Evolutionary conservation across 306 rosid genomes (phyloP).

Genomic region (Acacia crassicarpa): DNA sequence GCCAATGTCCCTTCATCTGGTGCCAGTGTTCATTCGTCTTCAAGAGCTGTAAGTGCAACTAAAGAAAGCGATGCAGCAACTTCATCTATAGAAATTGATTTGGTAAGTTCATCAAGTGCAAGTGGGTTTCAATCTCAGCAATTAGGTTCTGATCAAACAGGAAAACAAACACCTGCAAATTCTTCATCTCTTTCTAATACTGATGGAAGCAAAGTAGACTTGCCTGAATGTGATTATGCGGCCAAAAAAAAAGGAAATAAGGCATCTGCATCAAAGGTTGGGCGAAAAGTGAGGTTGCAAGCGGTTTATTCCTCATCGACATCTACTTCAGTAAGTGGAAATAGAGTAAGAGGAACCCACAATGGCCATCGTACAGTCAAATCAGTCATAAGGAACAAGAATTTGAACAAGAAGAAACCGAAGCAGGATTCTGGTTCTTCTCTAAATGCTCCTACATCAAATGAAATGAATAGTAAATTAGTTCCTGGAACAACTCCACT

Average conservation of each 20-base stretch:
- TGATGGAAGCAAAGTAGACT: slow-evolving; percentile 38
- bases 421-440: slow-evolving; percentile 62
- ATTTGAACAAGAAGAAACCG: slow-evolving; percentile 61
- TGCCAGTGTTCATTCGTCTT: slow-evolving; percentile 48
- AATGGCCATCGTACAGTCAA: slow-evolving; percentile 57
- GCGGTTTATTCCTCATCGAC: slow-evolving; percentile 59
- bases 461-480: slow-evolving; percentile 43
- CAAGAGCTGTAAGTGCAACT: slow-evolving; percentile 37
- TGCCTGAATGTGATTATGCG: slow-evolving; percentile 42
- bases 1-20: slow-evolving; percentile 39
- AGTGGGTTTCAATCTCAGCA: slow-evolving; percentile 45
- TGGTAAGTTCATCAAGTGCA: slow-evolving; percentile 38
- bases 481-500: slow-evolving; percentile 50
- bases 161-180: slow-evolving; percentile 40
- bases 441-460: slow-evolving; percentile 43
- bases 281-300: slow-evolving; percentile 67
- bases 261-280: slow-evolving; percentile 44
- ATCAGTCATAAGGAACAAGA: slow-evolving; percentile 72
- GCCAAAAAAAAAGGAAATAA: slow-evolving; percentile 57
- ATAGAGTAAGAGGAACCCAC: slow-evolving; percentile 53
- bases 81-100: slow-evolving; percentile 33
- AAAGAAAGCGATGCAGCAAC: slow-evolving; percentile 24
- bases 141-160: slow-evolving; percentile 37
- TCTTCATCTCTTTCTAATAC: slow-evolving; percentile 34
- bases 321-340: slow-evolving; percentile 50